A percentile compares a stretch with the other conserved stretches of the same genome.
Evolutionary conservation across 148 eudicot species (phyloP).

Genomic region (Spergularia bocconei): DNA sequence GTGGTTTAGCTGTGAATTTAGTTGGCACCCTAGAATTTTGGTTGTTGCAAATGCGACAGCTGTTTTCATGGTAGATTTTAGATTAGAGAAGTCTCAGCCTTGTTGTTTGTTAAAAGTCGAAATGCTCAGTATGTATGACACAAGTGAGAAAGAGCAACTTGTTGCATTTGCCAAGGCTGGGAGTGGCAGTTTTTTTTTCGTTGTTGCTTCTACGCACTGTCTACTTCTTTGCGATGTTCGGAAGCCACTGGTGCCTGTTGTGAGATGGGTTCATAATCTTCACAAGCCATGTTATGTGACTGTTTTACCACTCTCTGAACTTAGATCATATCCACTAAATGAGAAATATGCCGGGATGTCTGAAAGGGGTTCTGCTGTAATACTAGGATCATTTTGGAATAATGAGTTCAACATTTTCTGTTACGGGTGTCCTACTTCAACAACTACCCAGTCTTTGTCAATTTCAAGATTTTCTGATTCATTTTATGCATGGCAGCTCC

Average conservation of each 20-base stretch:
- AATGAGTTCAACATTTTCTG: constrained; percentile 62
- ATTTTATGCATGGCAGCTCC: constrained; percentile 75
- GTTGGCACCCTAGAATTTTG: constrained; percentile 75
- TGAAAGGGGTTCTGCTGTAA: constrained; percentile 50
- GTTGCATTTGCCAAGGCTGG: constrained; percentile 58
- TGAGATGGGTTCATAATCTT: constrained; percentile 69
- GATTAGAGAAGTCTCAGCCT: constrained; percentile 36
- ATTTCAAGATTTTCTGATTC: constrained; percentile 38
- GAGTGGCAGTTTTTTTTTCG: constrained; percentile 45
- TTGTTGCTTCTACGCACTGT: constrained; percentile 51
- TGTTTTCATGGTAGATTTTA: constrained; percentile 63
- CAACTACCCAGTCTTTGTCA: constrained; percentile 21
- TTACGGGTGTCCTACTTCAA: constrained; percentile 47
- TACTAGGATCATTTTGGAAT: constrained; percentile 84
- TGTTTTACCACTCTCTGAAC: constrained; percentile 44
- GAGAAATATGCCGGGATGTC: constrained; percentile 40
- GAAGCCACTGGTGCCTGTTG: constrained; percentile 49
- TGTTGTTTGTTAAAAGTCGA: constrained; percentile 51
- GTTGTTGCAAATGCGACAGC: constrained; percentile 55
- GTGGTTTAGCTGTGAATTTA: constrained; percentile 83
- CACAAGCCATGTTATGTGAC: constrained; percentile 48
- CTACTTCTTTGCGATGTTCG: constrained; percentile 72
- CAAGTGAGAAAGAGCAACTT: constrained; percentile 43
- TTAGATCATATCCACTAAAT: constrained; percentile 49
- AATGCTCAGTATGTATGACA: constrained; percentile 20